phyloP scores from a whole-genome alignment of 1,139 yeast species.

The Magnusiomyces ingens region DNA sequence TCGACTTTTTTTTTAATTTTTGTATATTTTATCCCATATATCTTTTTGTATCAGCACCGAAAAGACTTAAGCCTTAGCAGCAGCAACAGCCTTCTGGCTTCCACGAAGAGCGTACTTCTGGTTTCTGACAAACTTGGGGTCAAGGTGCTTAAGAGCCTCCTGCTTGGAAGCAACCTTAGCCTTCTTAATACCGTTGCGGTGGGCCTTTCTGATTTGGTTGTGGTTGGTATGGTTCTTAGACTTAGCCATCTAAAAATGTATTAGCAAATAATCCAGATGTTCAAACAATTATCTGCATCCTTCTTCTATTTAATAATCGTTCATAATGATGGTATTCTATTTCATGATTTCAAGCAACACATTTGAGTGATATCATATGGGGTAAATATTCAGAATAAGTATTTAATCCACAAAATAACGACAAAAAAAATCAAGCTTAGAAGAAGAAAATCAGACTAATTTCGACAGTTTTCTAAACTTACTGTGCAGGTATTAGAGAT shows the following conservation, averaged over 20 bases:
- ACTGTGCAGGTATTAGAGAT: neutral
- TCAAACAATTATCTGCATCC: too few species aligned
- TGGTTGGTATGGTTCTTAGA: conserved; percentile 99
- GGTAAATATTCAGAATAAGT: too few species aligned
- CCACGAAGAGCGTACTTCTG: conserved; percentile 49
- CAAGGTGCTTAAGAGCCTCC: conserved; percentile 98
- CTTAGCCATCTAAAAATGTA: conserved; percentile 16
- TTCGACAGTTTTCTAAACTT: neutral
- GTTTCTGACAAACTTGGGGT: conserved; percentile 98
- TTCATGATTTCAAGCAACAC: too few species aligned
- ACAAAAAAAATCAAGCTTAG: neutral
- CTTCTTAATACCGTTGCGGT: conserved; percentile 99
- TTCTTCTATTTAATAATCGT: too few species aligned
- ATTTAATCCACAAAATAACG: too few species aligned
- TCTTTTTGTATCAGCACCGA: neutral
- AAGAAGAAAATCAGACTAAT: neutral
- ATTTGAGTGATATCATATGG: too few species aligned
- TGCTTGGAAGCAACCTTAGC: conserved; percentile 88
- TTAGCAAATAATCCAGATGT: neutral
- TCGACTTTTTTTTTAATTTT: conserved; percentile 1
- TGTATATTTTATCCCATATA: conserved; percentile 1
- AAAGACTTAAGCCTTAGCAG: neutral
- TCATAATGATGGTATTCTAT: too few species aligned
- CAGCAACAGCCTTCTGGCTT: conserved; percentile 7
- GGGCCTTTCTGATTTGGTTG: conserved; percentile 99